Percentiles rank a stretch among this genome's conserved stretches.
Evolutionary conservation across 768 basidiomycete genomes (phyloP).

Genomic region (Tylopilus subfusipes): DNA sequence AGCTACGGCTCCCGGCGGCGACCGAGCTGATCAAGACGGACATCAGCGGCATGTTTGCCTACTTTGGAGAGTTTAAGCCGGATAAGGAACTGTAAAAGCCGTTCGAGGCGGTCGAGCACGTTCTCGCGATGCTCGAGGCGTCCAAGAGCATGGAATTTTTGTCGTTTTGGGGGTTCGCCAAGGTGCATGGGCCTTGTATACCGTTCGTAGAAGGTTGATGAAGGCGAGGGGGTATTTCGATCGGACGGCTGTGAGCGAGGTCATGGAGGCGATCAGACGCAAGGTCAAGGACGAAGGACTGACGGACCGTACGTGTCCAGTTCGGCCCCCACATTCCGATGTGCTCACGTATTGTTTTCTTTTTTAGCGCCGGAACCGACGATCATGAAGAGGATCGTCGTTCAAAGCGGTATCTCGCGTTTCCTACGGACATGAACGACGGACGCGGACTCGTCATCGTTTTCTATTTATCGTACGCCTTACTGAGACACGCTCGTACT

Average conservation of each 20-base stretch:
- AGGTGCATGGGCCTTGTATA: constrained; percentile 89
- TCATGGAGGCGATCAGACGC: constrained; percentile 90
- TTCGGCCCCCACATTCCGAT: not conserved
- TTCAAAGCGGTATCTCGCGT: constrained; percentile 72
- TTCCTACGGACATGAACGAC: constrained; percentile 51
- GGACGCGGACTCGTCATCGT: not conserved
- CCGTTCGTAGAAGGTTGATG: constrained; percentile 87
- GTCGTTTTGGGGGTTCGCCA: constrained; percentile 92
- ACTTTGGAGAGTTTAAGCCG: constrained; percentile 78
- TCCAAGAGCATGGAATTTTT: constrained; percentile 88
- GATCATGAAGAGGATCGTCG: constrained; percentile 85
- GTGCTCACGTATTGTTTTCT: constrained; percentile 59
- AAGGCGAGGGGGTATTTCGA: constrained; percentile 88
- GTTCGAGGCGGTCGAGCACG: constrained; percentile 85
- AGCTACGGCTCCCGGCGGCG: constrained; percentile 82
- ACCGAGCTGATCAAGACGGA: constrained; percentile 85
- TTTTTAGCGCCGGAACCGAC: constrained; percentile 71
- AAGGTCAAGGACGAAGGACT: constrained; percentile 89
- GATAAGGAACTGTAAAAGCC: constrained; percentile 74
- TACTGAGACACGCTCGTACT: not conserved
- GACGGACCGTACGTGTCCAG: constrained; percentile 66
- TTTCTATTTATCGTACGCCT: constrained; percentile 5
- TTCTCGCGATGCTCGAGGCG: constrained; percentile 77
- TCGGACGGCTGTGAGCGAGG: constrained; percentile 79
- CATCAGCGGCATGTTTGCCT: constrained; percentile 68